phyloP scores from a whole-genome alignment of 2,329 filamentous ascomycete genomes.

The Colletotrichum salicis region DNA sequence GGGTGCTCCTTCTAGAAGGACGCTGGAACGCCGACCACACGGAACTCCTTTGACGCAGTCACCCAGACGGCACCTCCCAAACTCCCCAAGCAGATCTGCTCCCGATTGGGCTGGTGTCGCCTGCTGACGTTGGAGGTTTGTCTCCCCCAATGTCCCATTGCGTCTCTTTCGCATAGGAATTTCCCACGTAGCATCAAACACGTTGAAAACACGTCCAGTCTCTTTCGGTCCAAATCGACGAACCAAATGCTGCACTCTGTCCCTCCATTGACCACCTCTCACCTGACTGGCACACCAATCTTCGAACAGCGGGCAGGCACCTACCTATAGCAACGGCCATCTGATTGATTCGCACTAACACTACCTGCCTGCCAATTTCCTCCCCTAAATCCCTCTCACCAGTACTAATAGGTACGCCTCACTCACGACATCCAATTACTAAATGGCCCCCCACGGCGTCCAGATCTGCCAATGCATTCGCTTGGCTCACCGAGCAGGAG shows the following conservation, averaged over 20 bases:
- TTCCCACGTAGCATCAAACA: conserved; percentile 18
- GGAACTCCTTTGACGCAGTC: conserved; percentile 26
- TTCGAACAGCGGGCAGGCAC: neutral
- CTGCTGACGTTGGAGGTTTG: neutral
- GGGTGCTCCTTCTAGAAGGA: conserved; percentile 33
- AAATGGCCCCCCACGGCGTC: conserved; percentile 6
- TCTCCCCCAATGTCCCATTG: neutral
- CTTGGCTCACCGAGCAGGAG: conserved; percentile 10
- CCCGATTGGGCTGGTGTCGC: conserved; percentile 1
- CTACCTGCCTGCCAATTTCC: neutral
- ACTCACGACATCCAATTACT: neutral
- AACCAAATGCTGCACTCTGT: neutral
- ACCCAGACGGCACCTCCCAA: neutral
- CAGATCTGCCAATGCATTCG: conserved; percentile 22
- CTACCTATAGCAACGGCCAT: neutral
- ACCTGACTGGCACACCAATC: neutral
- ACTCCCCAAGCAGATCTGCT: conserved; percentile 3
- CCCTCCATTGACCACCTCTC: neutral
- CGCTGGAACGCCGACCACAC: conserved; percentile 26
- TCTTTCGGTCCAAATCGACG: neutral
- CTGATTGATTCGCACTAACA: neutral
- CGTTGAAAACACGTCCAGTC: conserved; percentile 20
- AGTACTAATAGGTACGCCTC: conserved; percentile 5
- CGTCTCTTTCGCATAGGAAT: neutral
- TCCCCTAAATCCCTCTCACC: neutral